Evolutionary conservation across 495 filamentous ascomycete species (phyloP), one percentile per base, ranked within the genome.

Genomic region (Apiosordaria backusii): DNA sequence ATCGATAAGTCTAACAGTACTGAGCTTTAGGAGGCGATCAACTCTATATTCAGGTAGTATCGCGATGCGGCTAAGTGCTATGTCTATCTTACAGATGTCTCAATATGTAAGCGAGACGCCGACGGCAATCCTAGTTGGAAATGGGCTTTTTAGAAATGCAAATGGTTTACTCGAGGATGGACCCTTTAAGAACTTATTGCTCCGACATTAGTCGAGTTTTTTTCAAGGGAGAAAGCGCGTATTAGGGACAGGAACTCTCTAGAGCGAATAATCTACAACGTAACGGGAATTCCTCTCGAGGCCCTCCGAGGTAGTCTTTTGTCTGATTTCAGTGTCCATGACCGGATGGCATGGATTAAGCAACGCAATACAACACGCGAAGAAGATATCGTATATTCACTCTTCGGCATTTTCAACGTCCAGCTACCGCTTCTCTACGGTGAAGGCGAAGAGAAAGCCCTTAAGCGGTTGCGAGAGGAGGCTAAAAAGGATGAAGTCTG

Each of bases 1-100:
- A 80, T 79, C 63, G 72, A 81, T 55, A 80, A 81, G 21, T 68
- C 65, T 4, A 73, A 73, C 61, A 78, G 74, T 27, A 71, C 72
- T 2, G 78, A 81, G 62, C 69, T 79, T 1, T 67, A 68, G 23
- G 74, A 80, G 60, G 77, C 76, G 23, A 76, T 82, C 23, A 83
- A 82, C 52, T 79, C 78, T 1, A 83, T 83, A 80, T 83, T 72
- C 62, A 59, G 53, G 9, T 80, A 73, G 77, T 80, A 79, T 26
- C 27, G 67, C 10, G 26, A 71, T 0, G 70, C 76, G 6, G 25
- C 18, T 1, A 61, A 71, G 1, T 79, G 77, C 63, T 79, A 74
- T 40, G 75, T 69, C 6, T 76, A 71, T 64, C 71, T 74, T 9
- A 53, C 26, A 13, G 70, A 73, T 60, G 40, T 62, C 50, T 57